Evolutionary conservation across 2,329 filamentous ascomycete species (phyloP), one percentile per base, ranked within the genome.

Genomic region (Penicillium digitatum): DNA sequence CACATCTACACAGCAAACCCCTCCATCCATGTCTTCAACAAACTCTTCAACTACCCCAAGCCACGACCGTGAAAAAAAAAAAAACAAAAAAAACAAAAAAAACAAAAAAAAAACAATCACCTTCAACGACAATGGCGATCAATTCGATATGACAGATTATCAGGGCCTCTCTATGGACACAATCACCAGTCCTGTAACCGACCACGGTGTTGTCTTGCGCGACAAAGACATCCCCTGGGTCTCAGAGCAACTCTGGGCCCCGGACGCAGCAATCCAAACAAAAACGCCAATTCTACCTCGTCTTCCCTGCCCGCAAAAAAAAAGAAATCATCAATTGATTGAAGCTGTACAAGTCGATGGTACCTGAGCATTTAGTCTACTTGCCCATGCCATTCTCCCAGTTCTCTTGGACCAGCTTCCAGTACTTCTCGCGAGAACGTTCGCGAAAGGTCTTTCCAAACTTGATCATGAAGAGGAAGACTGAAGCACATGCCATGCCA

Each of bases 71-170:
- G 86, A 89, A 71, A 89, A n/a, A n/a, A n/a, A n/a, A n/a, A n/a
- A n/a, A n/a, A n/a, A n/a, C n/a, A n/a, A n/a, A n/a, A n/a, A n/a
- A n/a, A n/a, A n/a, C n/a, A n/a, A n/a, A n/a, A n/a, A n/a, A n/a
- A n/a, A n/a, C n/a, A n/a, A n/a, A n/a, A n/a, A n/a, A n/a, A n/a
- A 87, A 5, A 81, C 85, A 72, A 88, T 90, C 71, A 55, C 81
- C 54, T 86, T 87, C 78, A 91, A 92, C 76, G 88, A 91, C 79
- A 90, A 90, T 79, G 88, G 88, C 68, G 88, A 90, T 75, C 88
- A 91, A 71, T 91, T 90, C 71, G 88, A 90, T 76, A 92, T 91
- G 88, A 80, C 76, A 53, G 88, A 92, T 77, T 92, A 92, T 79
- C 88, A 91, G 72, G 88, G 92, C 70, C 86, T 91, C 73, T 86